Percentiles rank a stretch among this genome's conserved stretches.
Evolutionary conservation across 306 rosid genomes (phyloP).

Genomic region (Fragaria nilgerrensis): DNA sequence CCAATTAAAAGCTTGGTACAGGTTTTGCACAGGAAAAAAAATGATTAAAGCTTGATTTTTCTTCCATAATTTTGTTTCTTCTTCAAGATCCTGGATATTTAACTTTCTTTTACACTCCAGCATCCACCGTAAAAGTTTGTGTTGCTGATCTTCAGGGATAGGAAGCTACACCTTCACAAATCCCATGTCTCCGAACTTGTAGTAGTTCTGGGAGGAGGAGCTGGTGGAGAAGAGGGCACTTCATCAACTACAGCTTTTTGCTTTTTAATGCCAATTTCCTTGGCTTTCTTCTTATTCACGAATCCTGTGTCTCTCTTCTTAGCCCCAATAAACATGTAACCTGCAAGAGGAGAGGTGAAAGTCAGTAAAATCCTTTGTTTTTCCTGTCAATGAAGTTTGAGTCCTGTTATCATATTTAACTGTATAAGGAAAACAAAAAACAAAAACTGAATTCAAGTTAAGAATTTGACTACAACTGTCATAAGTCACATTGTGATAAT

Average conservation of each 20-base stretch:
- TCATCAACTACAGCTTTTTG: conserved; percentile 40
- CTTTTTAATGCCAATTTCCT: conserved; percentile 30
- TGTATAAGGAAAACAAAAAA: not conserved
- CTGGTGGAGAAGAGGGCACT: conserved; percentile 8
- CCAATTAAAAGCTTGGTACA: conserved; percentile 45
- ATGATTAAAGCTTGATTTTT: conserved; percentile 52
- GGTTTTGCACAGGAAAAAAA: conserved; percentile 40
- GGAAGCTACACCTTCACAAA: conserved; percentile 30
- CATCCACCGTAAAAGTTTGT: conserved; percentile 52
- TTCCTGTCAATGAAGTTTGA: conserved; percentile 14
- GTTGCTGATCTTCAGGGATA: conserved; percentile 54
- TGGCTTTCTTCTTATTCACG: conserved; percentile 23
- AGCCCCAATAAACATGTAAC: conserved; percentile 59
- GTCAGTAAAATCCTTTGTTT: conserved; percentile 20
- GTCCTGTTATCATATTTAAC: not conserved
- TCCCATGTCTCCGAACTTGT: conserved; percentile 35
- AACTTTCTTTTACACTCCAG: conserved; percentile 57
- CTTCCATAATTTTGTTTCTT: conserved; percentile 52
- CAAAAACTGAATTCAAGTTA: conserved; percentile 4
- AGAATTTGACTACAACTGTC: not conserved
- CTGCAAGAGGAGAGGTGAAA: conserved; percentile 40
- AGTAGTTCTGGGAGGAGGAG: conserved; percentile 32
- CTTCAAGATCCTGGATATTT: conserved; percentile 40
- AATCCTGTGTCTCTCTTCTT: conserved; percentile 44
- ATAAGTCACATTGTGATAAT: not conserved